These are phyloP conservation scores for Pseudozyma sp. DNA, from an alignment of 1,284 basidiomycete genomes.

Conservation along the genomic window DNA sequence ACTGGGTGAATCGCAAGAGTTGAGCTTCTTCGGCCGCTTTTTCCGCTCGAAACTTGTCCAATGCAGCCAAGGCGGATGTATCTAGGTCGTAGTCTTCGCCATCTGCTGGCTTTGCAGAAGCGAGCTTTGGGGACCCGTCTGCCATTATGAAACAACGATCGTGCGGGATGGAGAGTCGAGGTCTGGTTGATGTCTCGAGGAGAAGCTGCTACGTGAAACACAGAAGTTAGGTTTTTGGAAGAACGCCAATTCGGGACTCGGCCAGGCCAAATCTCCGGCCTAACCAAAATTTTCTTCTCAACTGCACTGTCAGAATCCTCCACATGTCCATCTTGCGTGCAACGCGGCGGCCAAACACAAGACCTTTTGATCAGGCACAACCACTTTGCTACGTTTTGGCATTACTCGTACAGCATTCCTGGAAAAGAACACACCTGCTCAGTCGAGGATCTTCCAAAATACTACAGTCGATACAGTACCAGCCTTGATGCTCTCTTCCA, in stretches of 20 bases:
- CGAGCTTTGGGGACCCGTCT: not conserved
- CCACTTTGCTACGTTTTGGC: no score
- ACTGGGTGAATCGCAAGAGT: constrained; percentile 40
- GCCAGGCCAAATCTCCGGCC: not conserved
- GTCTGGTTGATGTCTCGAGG: no score
- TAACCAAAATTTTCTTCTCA: not conserved
- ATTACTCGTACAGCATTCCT: not conserved
- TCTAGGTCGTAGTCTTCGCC: constrained; percentile 50
- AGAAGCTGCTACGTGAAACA: no score
- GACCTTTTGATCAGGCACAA: no score
- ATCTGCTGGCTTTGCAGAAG: not conserved
- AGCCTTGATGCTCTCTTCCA: constrained; percentile 58
- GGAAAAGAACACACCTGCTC: constrained; percentile 1
- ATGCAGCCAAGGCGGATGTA: constrained; percentile 60
- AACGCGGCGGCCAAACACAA: not conserved
- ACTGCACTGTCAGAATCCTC: not conserved
- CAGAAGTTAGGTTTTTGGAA: not conserved
- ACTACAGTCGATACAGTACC: constrained; percentile 60
- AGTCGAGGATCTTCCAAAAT: constrained; percentile 55
- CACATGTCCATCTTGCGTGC: not conserved
- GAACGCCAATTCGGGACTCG: constrained; percentile 1
- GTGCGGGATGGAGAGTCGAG: not conserved
- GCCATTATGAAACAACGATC: not conserved
- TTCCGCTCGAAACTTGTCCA: constrained; percentile 61
- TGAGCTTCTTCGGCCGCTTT: constrained; percentile 58